Base-by-base conservation (phyloP, 192 early-diverging fungal genomes). In the Coemansia sp. region DNA sequence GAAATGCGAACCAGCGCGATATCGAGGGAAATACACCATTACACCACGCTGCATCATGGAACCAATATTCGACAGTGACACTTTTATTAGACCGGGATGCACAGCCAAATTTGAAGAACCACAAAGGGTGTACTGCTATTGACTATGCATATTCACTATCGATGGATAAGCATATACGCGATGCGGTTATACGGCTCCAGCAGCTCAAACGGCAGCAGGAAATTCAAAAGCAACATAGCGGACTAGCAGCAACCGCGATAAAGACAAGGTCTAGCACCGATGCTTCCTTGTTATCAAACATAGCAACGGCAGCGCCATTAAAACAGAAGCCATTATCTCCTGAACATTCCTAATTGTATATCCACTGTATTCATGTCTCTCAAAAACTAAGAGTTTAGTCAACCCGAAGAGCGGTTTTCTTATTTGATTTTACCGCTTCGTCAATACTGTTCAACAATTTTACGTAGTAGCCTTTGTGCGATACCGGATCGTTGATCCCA, bases 1-100 rank as follows among this genome's bases (percentile, higher is more conserved):
- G 73, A 12, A 76, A 76, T 27, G 67, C 66, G 9, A 76, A 76
- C 52, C 73, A 76, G 41, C 49, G 73, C 18, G 73, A 76, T 24
- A 76, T 76, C 47, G 73, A 76, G 34, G 73, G 73, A 15, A 76
- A 76, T 47, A 76, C 73, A 8, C 73, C 73, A 37, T 49, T 76
- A 17, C 73, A 76, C 30, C 67, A 76, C 18, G 73, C 73, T 1
- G 63, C 73, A 2, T 76, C 73, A 23, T 76, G 67, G 67, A 67
- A 76, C 53, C 73, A 76, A 56, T 67, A 57, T 38, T 59, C 59
- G 34, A 76, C 73, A 1, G 67, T 54, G 21, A 41, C 44, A 8
- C 34, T 76, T 46, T 57, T 76, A 14, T 27, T 76, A 42, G 73
- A 76, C 22, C 47, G 73, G 15, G 73, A 70, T 10, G 73, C 67